A percentile compares a stretch with the other conserved stretches of the same genome.
These are phyloP conservation scores for Colletotrichum sp. DNA, from an alignment of 2,329 filamentous ascomycete species.

Conservation along the genomic window DNA sequence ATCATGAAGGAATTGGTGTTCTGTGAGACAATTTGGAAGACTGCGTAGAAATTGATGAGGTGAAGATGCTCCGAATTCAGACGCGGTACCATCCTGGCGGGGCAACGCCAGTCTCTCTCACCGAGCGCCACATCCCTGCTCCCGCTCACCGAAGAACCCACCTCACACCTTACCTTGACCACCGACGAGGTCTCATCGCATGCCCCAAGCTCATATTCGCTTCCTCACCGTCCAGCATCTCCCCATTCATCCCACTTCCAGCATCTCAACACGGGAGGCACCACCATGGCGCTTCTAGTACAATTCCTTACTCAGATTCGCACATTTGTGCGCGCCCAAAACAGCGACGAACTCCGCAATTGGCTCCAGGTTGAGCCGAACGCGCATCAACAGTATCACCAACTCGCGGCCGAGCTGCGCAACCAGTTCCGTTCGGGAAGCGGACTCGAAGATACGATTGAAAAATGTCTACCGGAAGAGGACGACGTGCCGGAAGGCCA, in stretches of 20 bases:
- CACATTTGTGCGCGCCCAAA: slow-evolving; percentile 63
- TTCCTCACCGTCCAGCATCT: neutral
- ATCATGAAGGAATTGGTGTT: neutral
- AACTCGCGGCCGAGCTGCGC: slow-evolving; percentile 72
- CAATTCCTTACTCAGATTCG: slow-evolving; percentile 73
- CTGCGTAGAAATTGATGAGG: neutral
- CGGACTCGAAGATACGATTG: slow-evolving; percentile 67
- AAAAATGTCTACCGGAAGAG: slow-evolving; percentile 67
- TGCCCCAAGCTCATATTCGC: neutral
- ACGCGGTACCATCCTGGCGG: neutral
- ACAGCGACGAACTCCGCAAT: slow-evolving; percentile 69
- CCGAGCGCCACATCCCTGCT: neutral
- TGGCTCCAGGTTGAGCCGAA: slow-evolving; percentile 80
- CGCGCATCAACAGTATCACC: slow-evolving; percentile 69
- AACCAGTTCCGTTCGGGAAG: slow-evolving; percentile 53
- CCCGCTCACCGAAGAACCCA: slow-evolving; percentile 8
- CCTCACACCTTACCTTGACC: neutral
- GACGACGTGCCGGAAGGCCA: slow-evolving; percentile 68
- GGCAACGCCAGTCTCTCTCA: neutral
- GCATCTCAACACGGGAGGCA: slow-evolving; percentile 2
- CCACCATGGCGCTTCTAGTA: slow-evolving; percentile 64
- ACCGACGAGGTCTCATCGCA: neutral
- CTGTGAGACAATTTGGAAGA: neutral
- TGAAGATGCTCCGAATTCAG: neutral
- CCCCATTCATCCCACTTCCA: neutral